Evolutionary conservation across 495 filamentous ascomycete species (phyloP).

Genomic region (Xylaria telfairii): DNA sequence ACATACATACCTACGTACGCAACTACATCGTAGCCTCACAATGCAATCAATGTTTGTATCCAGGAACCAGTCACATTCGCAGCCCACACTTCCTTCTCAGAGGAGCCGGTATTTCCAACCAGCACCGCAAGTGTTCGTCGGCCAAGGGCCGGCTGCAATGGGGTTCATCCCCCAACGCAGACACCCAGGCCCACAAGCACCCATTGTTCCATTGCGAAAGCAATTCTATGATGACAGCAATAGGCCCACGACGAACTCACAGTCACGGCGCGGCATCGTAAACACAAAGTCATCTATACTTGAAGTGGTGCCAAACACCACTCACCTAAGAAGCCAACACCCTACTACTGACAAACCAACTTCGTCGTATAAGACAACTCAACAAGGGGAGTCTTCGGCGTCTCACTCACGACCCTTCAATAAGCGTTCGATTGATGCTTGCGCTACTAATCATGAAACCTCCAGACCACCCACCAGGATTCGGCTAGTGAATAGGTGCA

Average conservation of each 20-base stretch:
- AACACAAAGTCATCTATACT: not conserved
- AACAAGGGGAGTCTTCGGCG: not conserved
- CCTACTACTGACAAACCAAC: not conserved
- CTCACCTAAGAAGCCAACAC: not conserved
- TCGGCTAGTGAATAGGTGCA: not conserved
- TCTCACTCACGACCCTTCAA: not conserved
- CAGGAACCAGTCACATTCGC: conserved; percentile 6
- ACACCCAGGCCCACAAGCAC: conserved; percentile 1
- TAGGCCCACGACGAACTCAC: not conserved
- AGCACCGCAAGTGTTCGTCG: not conserved
- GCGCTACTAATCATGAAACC: not conserved
- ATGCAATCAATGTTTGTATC: not conserved
- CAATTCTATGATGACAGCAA: not conserved
- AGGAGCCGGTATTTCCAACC: conserved; percentile 11
- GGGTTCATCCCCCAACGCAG: conserved; percentile 14
- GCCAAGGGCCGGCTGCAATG: conserved; percentile 2
- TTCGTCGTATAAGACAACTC: not conserved
- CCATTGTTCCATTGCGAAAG: conserved; percentile 16
- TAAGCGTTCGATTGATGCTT: not conserved
- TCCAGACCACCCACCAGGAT: not conserved
- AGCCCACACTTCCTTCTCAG: conserved; percentile 11
- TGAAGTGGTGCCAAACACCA: not conserved
- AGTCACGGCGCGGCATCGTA: not conserved
- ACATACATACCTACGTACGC: not conserved
- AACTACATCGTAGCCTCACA: not conserved